Evolutionary conservation across 345 rosid species (phyloP), one percentile per base, ranked within the genome.

Genomic region (Hypericum perforatum): DNA sequence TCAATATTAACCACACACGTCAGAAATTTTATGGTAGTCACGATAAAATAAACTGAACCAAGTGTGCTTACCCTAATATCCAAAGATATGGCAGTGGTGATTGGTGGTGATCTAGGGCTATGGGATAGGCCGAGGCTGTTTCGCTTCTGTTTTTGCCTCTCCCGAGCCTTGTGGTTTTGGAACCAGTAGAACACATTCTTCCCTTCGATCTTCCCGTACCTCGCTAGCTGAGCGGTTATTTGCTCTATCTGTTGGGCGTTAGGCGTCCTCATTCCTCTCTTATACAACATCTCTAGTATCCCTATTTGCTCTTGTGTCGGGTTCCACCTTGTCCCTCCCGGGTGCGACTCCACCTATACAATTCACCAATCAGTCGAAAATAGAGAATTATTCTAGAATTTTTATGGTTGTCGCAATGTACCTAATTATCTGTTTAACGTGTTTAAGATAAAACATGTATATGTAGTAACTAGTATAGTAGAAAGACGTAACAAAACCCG

Each of bases 141-240:
- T 53, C 96, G 87, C 70, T 91, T 91, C 70, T 79, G 94, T 71
- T 92, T 92, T 57, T 92, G 98, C 57, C 97, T 80, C 82, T 88
- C 98, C 3, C 97, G 90, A 3, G 98, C 98, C 81, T 92, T 92
- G 76, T 84, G 95, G 76, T 92, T 92, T 44, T 92, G 98, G 66
- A 92, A 92, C 98, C 98, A 92, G 64, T 92, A 92, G 57, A 92
- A 92, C 36, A 92, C 96, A 59, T 92, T 92, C 53, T 92, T 92
- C 8, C 98, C 98, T 78, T 92, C 95, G 42, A 92, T 88, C 80
- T 92, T 88, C n/a, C 96, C 98, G 42, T 76, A 84, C 68, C 85
- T 78, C 32, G 89, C 68, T 15, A 92, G 75, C 57, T 85, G 95
- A 1, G 60, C 76, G 0, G 95, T 92, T 76, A 92, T 88, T 61